phyloP scores from a whole-genome alignment of 179 eudicot genomes.

The Spergularia azorica region DNA sequence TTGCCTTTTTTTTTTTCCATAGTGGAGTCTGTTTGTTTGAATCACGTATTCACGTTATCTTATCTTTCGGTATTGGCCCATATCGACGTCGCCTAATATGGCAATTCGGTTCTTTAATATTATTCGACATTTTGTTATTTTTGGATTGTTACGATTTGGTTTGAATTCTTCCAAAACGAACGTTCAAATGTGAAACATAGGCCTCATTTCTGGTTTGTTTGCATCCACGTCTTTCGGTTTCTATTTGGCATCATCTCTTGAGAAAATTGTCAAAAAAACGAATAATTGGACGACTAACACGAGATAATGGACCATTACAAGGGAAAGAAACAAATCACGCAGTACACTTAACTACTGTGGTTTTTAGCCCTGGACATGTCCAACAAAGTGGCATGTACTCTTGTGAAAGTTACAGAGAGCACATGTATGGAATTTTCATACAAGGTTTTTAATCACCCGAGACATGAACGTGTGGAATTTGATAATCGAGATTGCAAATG shows the following conservation, averaged over 20 bases:
- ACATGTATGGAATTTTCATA: neutral
- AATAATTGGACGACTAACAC: neutral
- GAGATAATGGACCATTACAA: neutral
- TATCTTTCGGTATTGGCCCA: constrained; percentile 4
- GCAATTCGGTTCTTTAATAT: neutral
- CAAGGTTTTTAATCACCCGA: neutral
- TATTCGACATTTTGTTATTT: too few species aligned
- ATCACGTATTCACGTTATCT: neutral
- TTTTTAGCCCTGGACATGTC: neutral
- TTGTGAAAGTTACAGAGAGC: neutral
- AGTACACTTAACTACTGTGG: neutral
- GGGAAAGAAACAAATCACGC: neutral
- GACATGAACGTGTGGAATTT: too few species aligned
- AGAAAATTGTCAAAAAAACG: neutral
- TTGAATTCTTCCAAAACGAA: too few species aligned
- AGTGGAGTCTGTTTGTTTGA: constrained; percentile 7
- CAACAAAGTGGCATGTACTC: neutral
- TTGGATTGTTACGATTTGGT: too few species aligned
- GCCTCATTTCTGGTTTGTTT: too few species aligned
- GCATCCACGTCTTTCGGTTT: too few species aligned
- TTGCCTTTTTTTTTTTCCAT: neutral
- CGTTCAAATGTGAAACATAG: too few species aligned
- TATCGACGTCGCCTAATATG: neutral
- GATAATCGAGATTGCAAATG: too few species aligned
- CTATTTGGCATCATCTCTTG: too few species aligned